A percentile compares a stretch with the other conserved stretches of the same genome.
These are phyloP conservation scores for Acer saccharum DNA, from an alignment of 345 rosid genomes.

Conservation along the genomic window DNA sequence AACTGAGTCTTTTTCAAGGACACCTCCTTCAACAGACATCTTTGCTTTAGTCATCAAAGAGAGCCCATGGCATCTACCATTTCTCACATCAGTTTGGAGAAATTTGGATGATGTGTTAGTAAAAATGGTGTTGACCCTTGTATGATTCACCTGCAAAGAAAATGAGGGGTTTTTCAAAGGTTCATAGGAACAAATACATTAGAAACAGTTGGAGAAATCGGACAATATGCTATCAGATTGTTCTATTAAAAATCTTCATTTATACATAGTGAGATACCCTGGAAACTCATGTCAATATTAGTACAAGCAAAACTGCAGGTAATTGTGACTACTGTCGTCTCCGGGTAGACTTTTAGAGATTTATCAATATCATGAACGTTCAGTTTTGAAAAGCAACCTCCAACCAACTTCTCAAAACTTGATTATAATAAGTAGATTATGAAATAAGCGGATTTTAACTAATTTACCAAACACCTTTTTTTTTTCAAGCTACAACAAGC, in stretches of 20 bases:
- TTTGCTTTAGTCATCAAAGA: slow-evolving; percentile 46
- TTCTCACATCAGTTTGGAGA: slow-evolving; percentile 27
- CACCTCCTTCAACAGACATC: slow-evolving; percentile 51
- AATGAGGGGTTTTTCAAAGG: not conserved
- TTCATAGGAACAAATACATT: not conserved
- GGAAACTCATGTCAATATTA: not conserved
- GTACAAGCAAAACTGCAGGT: not conserved
- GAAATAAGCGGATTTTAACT: not conserved
- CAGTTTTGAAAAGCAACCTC: not conserved
- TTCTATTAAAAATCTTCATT: not conserved
- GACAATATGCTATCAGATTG: not conserved
- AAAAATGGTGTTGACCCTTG: slow-evolving; percentile 24
- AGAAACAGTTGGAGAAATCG: not conserved
- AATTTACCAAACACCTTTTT: not conserved
- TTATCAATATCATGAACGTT: not conserved
- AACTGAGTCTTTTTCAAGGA: slow-evolving; percentile 50
- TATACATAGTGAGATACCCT: not conserved
- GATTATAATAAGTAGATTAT: too few relatives aligned
- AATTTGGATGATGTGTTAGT: slow-evolving; percentile 26
- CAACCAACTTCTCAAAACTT: not conserved
- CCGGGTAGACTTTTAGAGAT: not conserved
- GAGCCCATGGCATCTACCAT: slow-evolving; percentile 28
- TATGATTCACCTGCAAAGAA: slow-evolving; percentile 34
- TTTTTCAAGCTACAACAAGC: not conserved
- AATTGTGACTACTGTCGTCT: not conserved